phyloP scores from a whole-genome alignment of 106 monocot genomes.

The Posidonia australis region DNA sequence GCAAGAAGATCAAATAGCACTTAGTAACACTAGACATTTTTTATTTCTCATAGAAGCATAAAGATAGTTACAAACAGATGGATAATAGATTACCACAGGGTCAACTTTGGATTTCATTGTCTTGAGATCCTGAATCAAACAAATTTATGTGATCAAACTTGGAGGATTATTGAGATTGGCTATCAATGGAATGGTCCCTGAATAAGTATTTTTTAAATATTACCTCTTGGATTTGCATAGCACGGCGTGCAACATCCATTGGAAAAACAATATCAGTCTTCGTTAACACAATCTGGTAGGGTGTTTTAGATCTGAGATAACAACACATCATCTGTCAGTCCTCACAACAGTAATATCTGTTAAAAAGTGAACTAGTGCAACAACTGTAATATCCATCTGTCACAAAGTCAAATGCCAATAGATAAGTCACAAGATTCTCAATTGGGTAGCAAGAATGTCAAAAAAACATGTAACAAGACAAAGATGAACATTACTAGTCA shows the following conservation, averaged over 20 bases:
- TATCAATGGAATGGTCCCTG: not conserved
- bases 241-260: constrained; percentile 94
- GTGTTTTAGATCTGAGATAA: constrained; percentile 56
- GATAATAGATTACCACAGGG: constrained; percentile 55
- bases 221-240: constrained; percentile 97
- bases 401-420: no score
- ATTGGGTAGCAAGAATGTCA: no score
- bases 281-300: constrained; percentile 88
- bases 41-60: no score
- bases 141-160: not conserved
- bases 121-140: constrained; percentile 50
- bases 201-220: not conserved
- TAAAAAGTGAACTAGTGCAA: no score
- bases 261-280: constrained; percentile 91
- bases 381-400: no score
- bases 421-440: no score
- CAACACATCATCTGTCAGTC: not conserved
- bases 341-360: no score
- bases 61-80: not conserved
- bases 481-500: not conserved
- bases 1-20: not conserved
- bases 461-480: no score
- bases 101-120: constrained; percentile 57
- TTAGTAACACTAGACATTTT: no score
- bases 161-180: not conserved